Conservation (phyloP, 176 grass and related monocot species). For the Oryza meridionalis region DNA sequence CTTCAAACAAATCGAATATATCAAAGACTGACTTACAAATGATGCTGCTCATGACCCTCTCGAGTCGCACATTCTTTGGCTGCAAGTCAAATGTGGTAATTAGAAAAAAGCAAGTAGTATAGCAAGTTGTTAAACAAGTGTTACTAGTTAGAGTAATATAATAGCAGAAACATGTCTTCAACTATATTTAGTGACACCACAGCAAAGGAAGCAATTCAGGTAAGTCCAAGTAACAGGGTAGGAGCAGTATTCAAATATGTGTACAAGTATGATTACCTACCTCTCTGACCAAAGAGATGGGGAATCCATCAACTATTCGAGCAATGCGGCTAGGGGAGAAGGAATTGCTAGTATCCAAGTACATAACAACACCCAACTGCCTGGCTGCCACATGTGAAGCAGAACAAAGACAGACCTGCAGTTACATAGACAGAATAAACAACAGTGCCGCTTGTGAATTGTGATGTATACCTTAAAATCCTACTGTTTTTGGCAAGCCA, state of each 20-base stretch:
- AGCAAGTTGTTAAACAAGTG: neutral
- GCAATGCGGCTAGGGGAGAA: conserved; percentile 71
- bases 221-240: neutral
- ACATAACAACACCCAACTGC: conserved; percentile 61
- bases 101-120: conserved; percentile 17
- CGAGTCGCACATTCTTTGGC: conserved; percentile 55
- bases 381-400: conserved; percentile 63
- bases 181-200: neutral
- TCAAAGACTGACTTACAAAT: conserved; percentile 76
- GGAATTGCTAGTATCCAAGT: conserved; percentile 89
- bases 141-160: neutral
- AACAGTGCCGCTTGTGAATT: neutral
- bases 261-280: conserved; percentile 27
- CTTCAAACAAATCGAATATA: conserved; percentile 84
- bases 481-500: neutral
- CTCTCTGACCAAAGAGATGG: conserved; percentile 39
- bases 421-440: conserved; percentile 22
- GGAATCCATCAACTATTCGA: conserved; percentile 53
- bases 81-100: conserved; percentile 36
- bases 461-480: neutral
- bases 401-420: conserved; percentile 77
- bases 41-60: conserved; percentile 74
- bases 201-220: conserved; percentile 15
- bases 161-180: no score
- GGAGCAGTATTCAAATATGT: neutral